phyloP scores from a whole-genome alignment of 2,329 filamentous ascomycete genomes.

The Neocucurbitaria cava region DNA sequence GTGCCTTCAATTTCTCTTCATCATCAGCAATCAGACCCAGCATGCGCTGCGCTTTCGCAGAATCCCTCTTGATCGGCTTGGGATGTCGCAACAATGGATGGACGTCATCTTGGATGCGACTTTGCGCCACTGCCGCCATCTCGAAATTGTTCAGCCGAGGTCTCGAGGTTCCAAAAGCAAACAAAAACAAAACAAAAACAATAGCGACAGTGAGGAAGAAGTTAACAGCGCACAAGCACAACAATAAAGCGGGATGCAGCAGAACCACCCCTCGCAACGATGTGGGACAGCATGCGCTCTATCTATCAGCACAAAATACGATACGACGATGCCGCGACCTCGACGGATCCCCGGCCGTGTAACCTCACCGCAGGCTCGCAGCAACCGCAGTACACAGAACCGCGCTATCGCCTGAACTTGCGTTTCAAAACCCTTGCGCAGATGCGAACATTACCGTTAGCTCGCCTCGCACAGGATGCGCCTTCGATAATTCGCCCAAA shows the following conservation, averaged over 20 bases:
- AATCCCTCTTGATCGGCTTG: conserved; percentile 33
- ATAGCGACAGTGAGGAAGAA: conserved; percentile 10
- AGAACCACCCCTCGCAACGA: conserved; percentile 22
- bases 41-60: conserved; percentile 37
- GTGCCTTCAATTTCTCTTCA: conserved; percentile 20
- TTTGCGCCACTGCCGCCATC: conserved; percentile 32
- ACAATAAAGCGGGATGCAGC: conserved; percentile 23
- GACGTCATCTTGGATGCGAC: conserved; percentile 23
- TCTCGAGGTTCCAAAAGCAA: conserved; percentile 6
- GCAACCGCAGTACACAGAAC: conserved; percentile 23
- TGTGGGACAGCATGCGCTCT: conserved; percentile 27
- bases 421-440: conserved; percentile 32
- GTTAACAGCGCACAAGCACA: conserved; percentile 18
- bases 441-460: conserved; percentile 27
- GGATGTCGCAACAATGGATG: conserved; percentile 34
- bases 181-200: conserved; percentile 11
- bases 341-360: conserved; percentile 24
- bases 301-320: conserved; percentile 27
- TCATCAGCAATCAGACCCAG: conserved; percentile 31
- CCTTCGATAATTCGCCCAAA: conserved; percentile 29
- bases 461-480: conserved; percentile 28
- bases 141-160: conserved; percentile 10
- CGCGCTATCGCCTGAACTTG: conserved; percentile 7
- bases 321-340: conserved; percentile 25
- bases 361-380: conserved; percentile 28